Percentiles rank a stretch among this genome's conserved stretches.
phyloP scores from a whole-genome alignment of 345 rosid genomes.

The Dipteronia sinensis region DNA sequence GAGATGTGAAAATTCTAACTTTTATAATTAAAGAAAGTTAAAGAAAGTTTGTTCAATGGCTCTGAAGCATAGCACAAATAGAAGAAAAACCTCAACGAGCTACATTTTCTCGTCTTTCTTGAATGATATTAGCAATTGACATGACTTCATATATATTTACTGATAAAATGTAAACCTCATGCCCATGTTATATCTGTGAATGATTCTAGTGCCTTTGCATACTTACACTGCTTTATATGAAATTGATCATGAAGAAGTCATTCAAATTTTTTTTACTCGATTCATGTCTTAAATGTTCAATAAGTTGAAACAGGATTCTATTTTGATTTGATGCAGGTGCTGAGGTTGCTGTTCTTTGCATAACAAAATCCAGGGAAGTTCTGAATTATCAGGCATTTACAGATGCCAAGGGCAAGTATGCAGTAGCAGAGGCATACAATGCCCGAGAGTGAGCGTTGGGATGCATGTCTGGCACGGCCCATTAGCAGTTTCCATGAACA shows the following conservation, averaged over 20 bases:
- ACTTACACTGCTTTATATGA: too few species aligned
- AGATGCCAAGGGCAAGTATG: constrained; percentile 75
- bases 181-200: too few species aligned
- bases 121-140: background rate
- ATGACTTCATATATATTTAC: too few species aligned
- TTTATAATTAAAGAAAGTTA: background rate
- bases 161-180: too few species aligned
- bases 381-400: constrained; percentile 94
- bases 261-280: too few species aligned
- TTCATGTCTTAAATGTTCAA: too few species aligned
- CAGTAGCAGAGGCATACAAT: constrained; percentile 92
- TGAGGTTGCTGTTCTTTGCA: constrained; percentile 96
- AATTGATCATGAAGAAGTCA: too few species aligned
- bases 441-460: constrained; percentile 98
- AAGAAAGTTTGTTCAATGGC: background rate
- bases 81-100: background rate
- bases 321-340: constrained; percentile 58
- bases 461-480: constrained; percentile 85
- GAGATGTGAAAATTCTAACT: background rate
- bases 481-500: constrained; percentile 85
- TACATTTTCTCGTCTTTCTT: background rate
- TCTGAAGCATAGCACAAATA: background rate
- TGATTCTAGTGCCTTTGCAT: too few species aligned
- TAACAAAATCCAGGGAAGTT: constrained; percentile 90
- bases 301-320: background rate